Conservation (phyloP, 768 basidiomycete species). For the Antrodiella citrinella region DNA sequence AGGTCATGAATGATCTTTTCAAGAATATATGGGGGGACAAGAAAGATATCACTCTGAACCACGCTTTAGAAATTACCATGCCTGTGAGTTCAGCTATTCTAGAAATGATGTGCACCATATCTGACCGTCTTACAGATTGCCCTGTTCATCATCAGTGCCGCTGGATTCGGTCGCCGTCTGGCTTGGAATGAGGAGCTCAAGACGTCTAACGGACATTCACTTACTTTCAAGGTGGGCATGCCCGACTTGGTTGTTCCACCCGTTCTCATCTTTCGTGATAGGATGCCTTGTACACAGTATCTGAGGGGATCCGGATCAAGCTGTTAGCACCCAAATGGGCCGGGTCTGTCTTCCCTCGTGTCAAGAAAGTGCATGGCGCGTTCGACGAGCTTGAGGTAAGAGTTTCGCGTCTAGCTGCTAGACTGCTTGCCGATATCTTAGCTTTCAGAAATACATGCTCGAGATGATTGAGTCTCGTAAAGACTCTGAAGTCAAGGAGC, state of each 20-base stretch:
- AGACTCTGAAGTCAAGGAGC: slow-evolving; percentile 25
- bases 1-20: slow-evolving; percentile 23
- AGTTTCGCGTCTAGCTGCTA: no score
- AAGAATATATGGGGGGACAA: slow-evolving; percentile 39
- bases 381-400: slow-evolving; percentile 23
- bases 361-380: slow-evolving; percentile 16
- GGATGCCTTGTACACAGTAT: slow-evolving; percentile 23
- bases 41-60: slow-evolving; percentile 32
- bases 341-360: slow-evolving; percentile 13
- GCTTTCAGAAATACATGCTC: slow-evolving; percentile 35
- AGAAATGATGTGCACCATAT: not conserved
- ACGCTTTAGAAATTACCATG: slow-evolving; percentile 46
- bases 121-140: slow-evolving; percentile 33
- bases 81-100: slow-evolving; percentile 29
- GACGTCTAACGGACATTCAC: slow-evolving; percentile 32
- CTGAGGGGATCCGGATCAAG: slow-evolving; percentile 18
- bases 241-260: not conserved
- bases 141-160: slow-evolving; percentile 46
- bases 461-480: slow-evolving; percentile 47
- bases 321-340: slow-evolving; percentile 21
- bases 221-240: slow-evolving; percentile 21
- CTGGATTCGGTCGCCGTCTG: slow-evolving; percentile 47
- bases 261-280: slow-evolving; percentile 2
- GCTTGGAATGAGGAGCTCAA: slow-evolving; percentile 38
- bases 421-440: no score